These are phyloP conservation scores for Fusarium sulawesiense DNA, from an alignment of 2,329 filamentous ascomycete species.

Conservation along the genomic window DNA sequence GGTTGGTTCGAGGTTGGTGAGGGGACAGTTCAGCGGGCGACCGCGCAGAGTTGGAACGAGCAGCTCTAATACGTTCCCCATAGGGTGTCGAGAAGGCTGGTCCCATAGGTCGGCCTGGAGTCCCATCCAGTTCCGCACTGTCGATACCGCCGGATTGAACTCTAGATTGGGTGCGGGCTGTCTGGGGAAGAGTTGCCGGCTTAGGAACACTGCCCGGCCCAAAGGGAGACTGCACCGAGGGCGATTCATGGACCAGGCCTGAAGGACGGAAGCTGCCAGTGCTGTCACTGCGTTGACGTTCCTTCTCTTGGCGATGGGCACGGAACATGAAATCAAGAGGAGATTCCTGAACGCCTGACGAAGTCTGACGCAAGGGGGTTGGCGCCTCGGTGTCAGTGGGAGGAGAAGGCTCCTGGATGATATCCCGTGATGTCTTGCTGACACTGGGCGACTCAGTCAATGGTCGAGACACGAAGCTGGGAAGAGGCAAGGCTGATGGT, in stretches of 20 bases:
- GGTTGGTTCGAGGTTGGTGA: constrained; percentile 16
- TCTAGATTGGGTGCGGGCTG: constrained; percentile 40
- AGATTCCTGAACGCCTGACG: constrained; percentile 66
- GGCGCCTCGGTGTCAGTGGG: constrained; percentile 65
- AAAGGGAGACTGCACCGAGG: constrained; percentile 56
- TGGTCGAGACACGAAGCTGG: constrained; percentile 84
- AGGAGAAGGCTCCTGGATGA: constrained; percentile 59
- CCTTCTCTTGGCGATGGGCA: constrained; percentile 83
- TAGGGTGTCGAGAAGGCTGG: constrained; percentile 77
- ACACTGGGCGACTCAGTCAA: constrained; percentile 70
- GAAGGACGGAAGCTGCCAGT: constrained; percentile 57
- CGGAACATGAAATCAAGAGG: constrained; percentile 92
- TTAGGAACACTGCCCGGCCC: constrained; percentile 41
- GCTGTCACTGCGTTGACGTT: constrained; percentile 66
- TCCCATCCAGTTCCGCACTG: constrained; percentile 70
- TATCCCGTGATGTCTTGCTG: constrained; percentile 51
- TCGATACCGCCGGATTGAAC: constrained; percentile 45
- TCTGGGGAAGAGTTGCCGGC: constrained; percentile 43
- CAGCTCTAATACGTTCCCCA: constrained; percentile 69
- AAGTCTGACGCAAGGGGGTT: constrained; percentile 56
- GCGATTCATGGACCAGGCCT: constrained; percentile 61
- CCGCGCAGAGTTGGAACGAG: constrained; percentile 52
- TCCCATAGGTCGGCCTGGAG: constrained; percentile 65
- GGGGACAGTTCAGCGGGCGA: constrained; percentile 25
- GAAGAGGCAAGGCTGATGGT: constrained; percentile 88